Evolutionary conservation across 768 basidiomycete genomes (phyloP).

Genomic region (Pleurotus sapidus): DNA sequence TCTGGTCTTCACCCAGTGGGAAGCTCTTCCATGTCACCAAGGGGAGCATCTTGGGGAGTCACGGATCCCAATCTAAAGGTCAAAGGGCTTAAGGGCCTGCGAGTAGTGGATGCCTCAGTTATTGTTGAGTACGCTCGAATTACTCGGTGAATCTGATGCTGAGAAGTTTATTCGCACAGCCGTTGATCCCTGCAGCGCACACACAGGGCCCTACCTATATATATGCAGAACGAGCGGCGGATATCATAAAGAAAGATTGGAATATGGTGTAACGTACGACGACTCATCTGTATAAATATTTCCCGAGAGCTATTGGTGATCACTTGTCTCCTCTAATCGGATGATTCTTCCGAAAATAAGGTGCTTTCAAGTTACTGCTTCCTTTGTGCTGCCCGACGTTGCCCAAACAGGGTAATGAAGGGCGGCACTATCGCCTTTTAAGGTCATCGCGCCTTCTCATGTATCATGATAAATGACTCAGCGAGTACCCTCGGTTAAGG

Average conservation of each 20-base stretch:
- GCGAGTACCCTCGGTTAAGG: no score
- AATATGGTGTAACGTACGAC: no score
- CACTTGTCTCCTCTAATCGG: no score
- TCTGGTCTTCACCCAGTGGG: conserved; percentile 29
- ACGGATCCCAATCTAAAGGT: conserved; percentile 34
- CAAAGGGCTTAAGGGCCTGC: conserved; percentile 29
- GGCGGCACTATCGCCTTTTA: no score
- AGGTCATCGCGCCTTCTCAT: no score
- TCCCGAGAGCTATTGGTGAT: no score
- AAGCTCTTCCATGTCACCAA: conserved; percentile 29
- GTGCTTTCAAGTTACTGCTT: no score
- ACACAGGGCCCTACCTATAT: conserved; percentile 25
- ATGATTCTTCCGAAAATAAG: no score
- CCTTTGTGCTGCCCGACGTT: no score
- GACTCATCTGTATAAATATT: no score
- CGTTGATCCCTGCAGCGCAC: conserved; percentile 21
- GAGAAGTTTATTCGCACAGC: conserved; percentile 11
- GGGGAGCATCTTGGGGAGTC: conserved; percentile 26
- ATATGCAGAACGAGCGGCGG: conserved; percentile 26
- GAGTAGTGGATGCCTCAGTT: conserved; percentile 36
- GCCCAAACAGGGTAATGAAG: no score
- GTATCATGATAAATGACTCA: no score
- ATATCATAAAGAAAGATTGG: conserved; percentile 19
- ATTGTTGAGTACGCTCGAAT: conserved; percentile 21
- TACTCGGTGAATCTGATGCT: background rate